Conservation (phyloP, 495 filamentous ascomycete genomes). For the Melanomma pulvis-pyrius region DNA sequence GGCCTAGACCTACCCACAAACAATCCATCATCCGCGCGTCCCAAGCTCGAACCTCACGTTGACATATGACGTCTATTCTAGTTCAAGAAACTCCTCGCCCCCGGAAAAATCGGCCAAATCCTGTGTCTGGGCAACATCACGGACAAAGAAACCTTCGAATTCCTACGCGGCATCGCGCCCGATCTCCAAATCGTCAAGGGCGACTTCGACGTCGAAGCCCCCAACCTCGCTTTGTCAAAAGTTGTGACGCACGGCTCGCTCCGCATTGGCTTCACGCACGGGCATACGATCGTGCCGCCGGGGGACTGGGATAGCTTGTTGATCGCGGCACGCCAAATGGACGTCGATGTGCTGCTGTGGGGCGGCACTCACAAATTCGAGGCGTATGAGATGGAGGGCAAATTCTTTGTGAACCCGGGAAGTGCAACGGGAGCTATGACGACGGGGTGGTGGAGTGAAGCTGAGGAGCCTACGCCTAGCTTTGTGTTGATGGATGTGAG, state of each 20-base stretch:
- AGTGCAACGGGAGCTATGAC: slow-evolving; percentile 86
- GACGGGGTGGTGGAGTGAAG: slow-evolving; percentile 68
- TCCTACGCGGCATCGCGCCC: slow-evolving; percentile 85
- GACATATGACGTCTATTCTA: slow-evolving; percentile 44
- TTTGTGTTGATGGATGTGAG: slow-evolving; percentile 98
- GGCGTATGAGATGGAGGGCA: slow-evolving; percentile 97
- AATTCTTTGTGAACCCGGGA: slow-evolving; percentile 99
- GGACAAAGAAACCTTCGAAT: slow-evolving; percentile 90
- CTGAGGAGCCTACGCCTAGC: slow-evolving; percentile 85
- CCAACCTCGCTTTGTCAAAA: slow-evolving; percentile 86
- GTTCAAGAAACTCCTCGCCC: slow-evolving; percentile 98
- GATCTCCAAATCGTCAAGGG: slow-evolving; percentile 96
- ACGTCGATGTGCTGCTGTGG: slow-evolving; percentile 96
- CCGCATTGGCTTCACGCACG: slow-evolving; percentile 95
- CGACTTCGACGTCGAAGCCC: slow-evolving; percentile 89
- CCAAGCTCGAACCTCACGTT: slow-evolving; percentile 11
- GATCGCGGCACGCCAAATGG: slow-evolving; percentile 92
- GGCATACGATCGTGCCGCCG: slow-evolving; percentile 89
- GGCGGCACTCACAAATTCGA: slow-evolving; percentile 97
- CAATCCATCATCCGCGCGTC: slow-evolving; percentile 13
- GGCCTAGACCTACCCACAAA: background rate
- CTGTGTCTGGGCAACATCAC: slow-evolving; percentile 97
- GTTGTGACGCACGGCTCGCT: slow-evolving; percentile 92
- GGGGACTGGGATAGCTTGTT: slow-evolving; percentile 89
- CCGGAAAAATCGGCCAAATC: slow-evolving; percentile 97